These are phyloP conservation scores for Thalassiosira mediterranea DNA, from an alignment of 352 stramenopile genomes.

Conservation along the genomic window DNA sequence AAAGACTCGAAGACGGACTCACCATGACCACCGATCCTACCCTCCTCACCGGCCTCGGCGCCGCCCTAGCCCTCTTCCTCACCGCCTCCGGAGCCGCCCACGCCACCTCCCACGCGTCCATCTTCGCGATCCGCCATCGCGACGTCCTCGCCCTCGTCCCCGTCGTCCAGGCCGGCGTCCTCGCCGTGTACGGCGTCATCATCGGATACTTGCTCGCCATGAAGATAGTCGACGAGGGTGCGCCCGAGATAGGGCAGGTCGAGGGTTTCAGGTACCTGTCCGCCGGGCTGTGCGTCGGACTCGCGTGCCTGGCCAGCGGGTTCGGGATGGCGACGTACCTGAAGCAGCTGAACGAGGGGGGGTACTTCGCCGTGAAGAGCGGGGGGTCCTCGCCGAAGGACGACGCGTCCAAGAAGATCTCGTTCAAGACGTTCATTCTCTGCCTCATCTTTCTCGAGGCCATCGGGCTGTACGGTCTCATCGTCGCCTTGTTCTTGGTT, in stretches of 20 bases:
- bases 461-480: slow-evolving; percentile 68
- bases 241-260: slow-evolving; percentile 6
- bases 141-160: slow-evolving; percentile 45
- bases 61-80: slow-evolving; percentile 28
- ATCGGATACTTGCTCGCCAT: slow-evolving; percentile 43
- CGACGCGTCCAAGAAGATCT: slow-evolving; percentile 31
- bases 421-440: slow-evolving; percentile 30
- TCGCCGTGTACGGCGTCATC: slow-evolving; percentile 68
- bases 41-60: slow-evolving; percentile 34
- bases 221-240: slow-evolving; percentile 12
- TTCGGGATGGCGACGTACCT: slow-evolving; percentile 55
- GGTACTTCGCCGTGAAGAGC: slow-evolving; percentile 20
- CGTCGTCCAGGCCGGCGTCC: slow-evolving; percentile 58
- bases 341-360: slow-evolving; percentile 34
- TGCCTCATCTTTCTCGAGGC: slow-evolving; percentile 61
- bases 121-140: slow-evolving; percentile 22
- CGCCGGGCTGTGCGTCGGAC: slow-evolving; percentile 53
- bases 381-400: slow-evolving; percentile 1
- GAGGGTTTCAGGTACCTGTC: slow-evolving; percentile 54
- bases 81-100: slow-evolving; percentile 31
- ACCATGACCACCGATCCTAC: slow-evolving; percentile 23
- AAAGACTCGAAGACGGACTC: no score
- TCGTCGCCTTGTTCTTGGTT: slow-evolving; percentile 64
- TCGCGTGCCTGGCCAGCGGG: slow-evolving; percentile 55
- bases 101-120: slow-evolving; percentile 40